Base-by-base conservation (phyloP, 2,329 filamentous ascomycete species). In the Sporothrix brasiliensis region DNA sequence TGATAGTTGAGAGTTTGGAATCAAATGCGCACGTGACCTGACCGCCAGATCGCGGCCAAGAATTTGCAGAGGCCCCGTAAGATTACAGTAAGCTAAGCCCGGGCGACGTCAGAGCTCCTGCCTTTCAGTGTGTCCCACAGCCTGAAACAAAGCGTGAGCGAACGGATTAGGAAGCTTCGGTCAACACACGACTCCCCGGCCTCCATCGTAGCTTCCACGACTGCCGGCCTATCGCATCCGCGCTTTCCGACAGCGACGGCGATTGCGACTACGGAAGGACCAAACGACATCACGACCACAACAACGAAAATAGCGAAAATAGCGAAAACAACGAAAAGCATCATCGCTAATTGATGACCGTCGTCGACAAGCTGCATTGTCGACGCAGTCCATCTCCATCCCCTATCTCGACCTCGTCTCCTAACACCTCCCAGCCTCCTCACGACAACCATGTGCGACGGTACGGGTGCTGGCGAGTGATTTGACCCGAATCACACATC, bases 131-230 rank as follows among this genome's bases (percentile, higher is more conserved):
- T 27, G 19, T 14, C 39, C 39, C 19, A 19, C 16, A 60, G 39
- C n/a, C 30, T 21, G 5, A 21, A n/a, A 4, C 60, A 50, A 65
- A 27, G 61, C 47, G 47, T 11, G 41, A 47, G 24, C 41, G 34
- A 65, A 24, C 49, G 49, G 49, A 50, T n/a, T 49, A 50, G 16
- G 61, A 65, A 50, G 61, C 61, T 50, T 50, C 61, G 24, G 58
- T n/a, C 58, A 39, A 3, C 56, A 2, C 56, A 63, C 39, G 39
- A 63, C 47, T 49, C 24, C 41, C 49, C 44, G 21, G 19, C 61
- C 34, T 50, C 61, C 41, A 65, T 66, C 63, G 63, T 27, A 66
- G 47, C 63, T 66, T 66, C 63, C 63, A 47, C 63, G 47, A 21
- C 49, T 19, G 39, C 47, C 63, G 63, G 16, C 2, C 47, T 50